These are phyloP conservation scores for Leishmania gerbilli DNA, from an alignment of 208 protist species.

Conservation along the genomic window DNA sequence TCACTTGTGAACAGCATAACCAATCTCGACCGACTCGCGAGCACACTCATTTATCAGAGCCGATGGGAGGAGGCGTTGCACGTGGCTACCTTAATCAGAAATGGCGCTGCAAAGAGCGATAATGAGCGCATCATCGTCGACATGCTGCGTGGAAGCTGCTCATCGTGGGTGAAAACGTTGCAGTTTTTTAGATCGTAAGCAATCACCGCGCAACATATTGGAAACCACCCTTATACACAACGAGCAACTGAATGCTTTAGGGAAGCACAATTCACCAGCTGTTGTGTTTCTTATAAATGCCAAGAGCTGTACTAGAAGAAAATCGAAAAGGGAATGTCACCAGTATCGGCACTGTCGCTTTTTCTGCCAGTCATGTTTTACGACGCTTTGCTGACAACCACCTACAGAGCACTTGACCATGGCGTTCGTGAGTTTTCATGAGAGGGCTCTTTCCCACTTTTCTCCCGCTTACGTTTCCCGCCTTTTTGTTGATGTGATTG, in stretches of 20 bases:
- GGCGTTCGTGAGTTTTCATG: background rate
- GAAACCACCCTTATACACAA: background rate
- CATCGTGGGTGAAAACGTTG: slow-evolving; percentile 28
- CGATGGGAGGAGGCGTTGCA: slow-evolving; percentile 33
- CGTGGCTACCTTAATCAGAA: slow-evolving; percentile 11
- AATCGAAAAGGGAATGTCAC: background rate
- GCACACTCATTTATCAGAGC: slow-evolving; percentile 10
- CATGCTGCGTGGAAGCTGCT: slow-evolving; percentile 6
- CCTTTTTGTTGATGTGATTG: background rate
- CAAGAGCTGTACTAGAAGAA: background rate
- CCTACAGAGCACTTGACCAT: background rate
- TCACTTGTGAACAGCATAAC: slow-evolving; percentile 9
- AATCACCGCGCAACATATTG: background rate
- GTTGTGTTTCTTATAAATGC: background rate
- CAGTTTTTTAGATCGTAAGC: slow-evolving; percentile 23
- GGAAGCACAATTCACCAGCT: background rate
- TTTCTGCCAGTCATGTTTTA: background rate
- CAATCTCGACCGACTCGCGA: slow-evolving; percentile 29
- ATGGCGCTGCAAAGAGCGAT: slow-evolving; percentile 1
- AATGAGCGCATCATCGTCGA: slow-evolving; percentile 19
- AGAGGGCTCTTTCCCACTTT: background rate
- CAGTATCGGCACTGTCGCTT: background rate
- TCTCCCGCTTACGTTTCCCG: background rate
- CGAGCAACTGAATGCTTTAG: background rate
- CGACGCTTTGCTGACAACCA: background rate